Base-by-base conservation (phyloP, 305 asterid genomes). In the Fraxinus sp. region DNA sequence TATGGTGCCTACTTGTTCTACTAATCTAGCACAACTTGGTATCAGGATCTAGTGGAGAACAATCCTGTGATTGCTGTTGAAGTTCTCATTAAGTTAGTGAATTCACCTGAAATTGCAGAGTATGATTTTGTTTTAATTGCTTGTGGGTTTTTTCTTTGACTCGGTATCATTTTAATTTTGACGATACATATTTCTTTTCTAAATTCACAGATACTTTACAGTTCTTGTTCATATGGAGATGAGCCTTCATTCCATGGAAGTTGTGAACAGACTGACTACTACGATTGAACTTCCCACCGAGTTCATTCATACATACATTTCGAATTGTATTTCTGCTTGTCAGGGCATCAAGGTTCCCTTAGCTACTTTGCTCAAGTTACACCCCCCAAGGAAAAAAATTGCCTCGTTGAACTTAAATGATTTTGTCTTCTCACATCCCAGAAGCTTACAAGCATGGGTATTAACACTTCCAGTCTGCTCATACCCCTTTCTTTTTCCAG, bases 171-270 rank as follows among this genome's bases (percentile, higher is more conserved):
- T 73, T 39, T 11, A 14, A 73, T 78, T 55, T 37, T 78, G 49
- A 73, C 83, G 62, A 73, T 37, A 30, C 43, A 79, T 24, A 59
- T 84, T 86, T 79, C 80, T 76, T 82, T 74, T 82, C 33, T 49
- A 55, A 79, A 79, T 68, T 84, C 13, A 76, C 95, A 96, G 99
- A 83, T 96, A 93, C 88, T 94, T 93, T 83, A 92, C 93, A 18
- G 99, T 96, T 87, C 98, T 96, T 85, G 99, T 92, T 66, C 94
- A 88, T 89, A 96, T 96, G 99, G 99, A 96, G 86, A 96, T 96
- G 99, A 96, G 99, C 88, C 99, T 96, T 88, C 99, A 96, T 83
- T 96, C 98, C 70, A 96, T 96, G 98, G 99, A 96, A 91, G 99
- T 96, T 80, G 99, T 96, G 83, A 96, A 96, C 91, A 91, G 98